Base-by-base conservation (phyloP, 225 moss, liverwort and hornwort genomes). In the Marchantia paleacea region DNA sequence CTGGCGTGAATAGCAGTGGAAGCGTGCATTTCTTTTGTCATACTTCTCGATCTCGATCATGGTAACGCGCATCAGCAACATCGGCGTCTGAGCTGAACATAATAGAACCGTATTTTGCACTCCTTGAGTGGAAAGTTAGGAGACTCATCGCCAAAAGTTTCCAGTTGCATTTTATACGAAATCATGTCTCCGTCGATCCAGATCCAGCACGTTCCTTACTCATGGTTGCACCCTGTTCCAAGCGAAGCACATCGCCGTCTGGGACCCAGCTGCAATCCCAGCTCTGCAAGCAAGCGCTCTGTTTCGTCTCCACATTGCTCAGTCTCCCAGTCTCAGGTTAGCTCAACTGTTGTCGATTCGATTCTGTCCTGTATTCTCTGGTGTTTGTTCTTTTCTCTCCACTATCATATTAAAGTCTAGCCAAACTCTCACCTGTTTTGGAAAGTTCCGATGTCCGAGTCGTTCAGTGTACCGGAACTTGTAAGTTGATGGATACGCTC, bases 171-270 rank as follows among this genome's bases (percentile, higher is more conserved):
- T 39, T 39, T 39, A 39, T 39, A 39, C 39, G 39, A 39, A 39
- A 39, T 39, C 39, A 39, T 39, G 39, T 5, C 39, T 39, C 3
- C 39, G 69, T 39, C 69, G 39, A 0, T 16, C 19, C 19, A 7
- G 39, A 69, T 69, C 47, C 69, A 69, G 69, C 20, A 31, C 0
- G 28, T 39, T 28, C n/a, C 72, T 72, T 72, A 52, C 72, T 72
- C 52, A n/a, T 50, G 51, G n/a, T 25, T 52, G 72, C 72, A 72
- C 72, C 51, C 13, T 20, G 71, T 71, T 71, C 47, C 72, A 12
- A 69, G 18, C 69, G 15, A n/a, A n/a, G 24, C 72, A 18, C 51
- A 2, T 52, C 72, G 51, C n/a, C 12, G 9, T n/a, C n/a, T n/a
- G 22, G 22, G 49, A 52, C 4, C 72, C 51, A n/a, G 22, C 24